phyloP scores from a whole-genome alignment of 2,329 filamentous ascomycete species.

The Furcasterigmium sp. region DNA sequence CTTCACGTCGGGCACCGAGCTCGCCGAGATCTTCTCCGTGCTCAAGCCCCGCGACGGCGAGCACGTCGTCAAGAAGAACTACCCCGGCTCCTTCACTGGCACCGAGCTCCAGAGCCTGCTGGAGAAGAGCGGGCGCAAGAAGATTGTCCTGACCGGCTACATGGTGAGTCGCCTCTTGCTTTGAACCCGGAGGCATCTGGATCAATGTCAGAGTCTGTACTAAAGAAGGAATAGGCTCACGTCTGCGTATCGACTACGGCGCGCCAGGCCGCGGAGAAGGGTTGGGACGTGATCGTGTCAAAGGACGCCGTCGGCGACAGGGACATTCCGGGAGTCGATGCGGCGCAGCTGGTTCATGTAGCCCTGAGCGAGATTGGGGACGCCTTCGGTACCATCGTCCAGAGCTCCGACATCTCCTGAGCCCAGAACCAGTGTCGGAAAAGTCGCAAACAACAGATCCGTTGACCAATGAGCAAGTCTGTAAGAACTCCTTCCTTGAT shows the following conservation, averaged over 20 bases:
- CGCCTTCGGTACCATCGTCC: slow-evolving; percentile 57
- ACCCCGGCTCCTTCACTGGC: slow-evolving; percentile 54
- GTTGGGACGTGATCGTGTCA: slow-evolving; percentile 58
- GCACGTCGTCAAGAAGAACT: slow-evolving; percentile 51
- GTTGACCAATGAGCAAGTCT: no score
- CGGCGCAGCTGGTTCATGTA: slow-evolving; percentile 44
- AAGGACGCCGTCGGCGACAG: slow-evolving; percentile 61
- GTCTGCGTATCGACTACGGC: slow-evolving; percentile 61
- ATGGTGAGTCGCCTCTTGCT: slow-evolving; percentile 39
- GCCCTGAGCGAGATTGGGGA: slow-evolving; percentile 56
- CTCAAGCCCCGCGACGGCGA: slow-evolving; percentile 49
- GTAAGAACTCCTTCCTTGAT: no score
- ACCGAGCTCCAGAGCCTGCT: slow-evolving; percentile 53
- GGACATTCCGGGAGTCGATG: slow-evolving; percentile 57
- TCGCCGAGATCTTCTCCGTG: slow-evolving; percentile 58
- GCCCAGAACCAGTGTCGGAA: background rate
- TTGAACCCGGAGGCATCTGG: slow-evolving; percentile 7
- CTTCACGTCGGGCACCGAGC: slow-evolving; percentile 56
- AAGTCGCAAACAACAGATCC: no score
- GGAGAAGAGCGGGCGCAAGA: slow-evolving; percentile 43
- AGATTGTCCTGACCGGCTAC: slow-evolving; percentile 57
- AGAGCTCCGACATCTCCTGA: slow-evolving; percentile 20
- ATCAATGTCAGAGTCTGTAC: no score
- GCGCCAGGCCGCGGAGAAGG: slow-evolving; percentile 52
- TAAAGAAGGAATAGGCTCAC: slow-evolving; percentile 47